A percentile compares a stretch with the other conserved stretches of the same genome.
These are phyloP conservation scores for Lolium perenne DNA, from an alignment of 176 grass and related monocot species.

Conservation along the genomic window DNA sequence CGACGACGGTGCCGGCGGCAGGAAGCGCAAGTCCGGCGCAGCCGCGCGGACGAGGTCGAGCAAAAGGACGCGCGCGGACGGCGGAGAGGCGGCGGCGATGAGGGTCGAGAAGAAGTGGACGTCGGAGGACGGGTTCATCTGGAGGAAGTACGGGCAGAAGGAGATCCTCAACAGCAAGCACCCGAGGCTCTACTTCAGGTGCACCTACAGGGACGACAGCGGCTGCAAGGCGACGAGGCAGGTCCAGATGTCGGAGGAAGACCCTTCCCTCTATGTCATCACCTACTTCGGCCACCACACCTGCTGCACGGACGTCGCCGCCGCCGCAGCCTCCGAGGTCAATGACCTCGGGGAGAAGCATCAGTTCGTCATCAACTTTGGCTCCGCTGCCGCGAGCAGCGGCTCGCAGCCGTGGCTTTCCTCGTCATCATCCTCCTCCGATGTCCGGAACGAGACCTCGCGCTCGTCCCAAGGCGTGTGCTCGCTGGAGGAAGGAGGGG, in stretches of 20 bases:
- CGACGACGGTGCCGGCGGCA: neutral
- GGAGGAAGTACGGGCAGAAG: constrained; percentile 75
- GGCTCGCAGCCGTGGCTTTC: neutral
- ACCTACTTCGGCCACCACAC: constrained; percentile 63
- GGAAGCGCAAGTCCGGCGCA: neutral
- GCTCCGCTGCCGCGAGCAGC: neutral
- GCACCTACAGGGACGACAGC: constrained; percentile 50
- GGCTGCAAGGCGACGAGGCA: constrained; percentile 58
- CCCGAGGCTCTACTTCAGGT: constrained; percentile 64
- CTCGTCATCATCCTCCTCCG: neutral
- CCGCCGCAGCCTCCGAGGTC: neutral
- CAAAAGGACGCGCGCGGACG: neutral
- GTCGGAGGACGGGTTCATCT: constrained; percentile 12
- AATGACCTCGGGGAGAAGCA: neutral
- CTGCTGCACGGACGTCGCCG: constrained; percentile 10
- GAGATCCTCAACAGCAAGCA: constrained; percentile 51
- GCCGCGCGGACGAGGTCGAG: neutral
- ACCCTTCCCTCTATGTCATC: constrained; percentile 53
- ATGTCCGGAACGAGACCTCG: neutral
- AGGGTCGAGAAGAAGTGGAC: neutral
- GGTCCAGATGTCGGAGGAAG: constrained; percentile 54
- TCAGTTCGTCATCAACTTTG: constrained; percentile 48
- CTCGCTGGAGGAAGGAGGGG: too few species aligned
- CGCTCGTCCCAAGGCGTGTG: too few species aligned
- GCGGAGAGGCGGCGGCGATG: too few species aligned